Evolutionary conservation across 176 grass and related monocot species (phyloP), one percentile per base, ranked within the genome.

Genomic region (Eleusine coracana): DNA sequence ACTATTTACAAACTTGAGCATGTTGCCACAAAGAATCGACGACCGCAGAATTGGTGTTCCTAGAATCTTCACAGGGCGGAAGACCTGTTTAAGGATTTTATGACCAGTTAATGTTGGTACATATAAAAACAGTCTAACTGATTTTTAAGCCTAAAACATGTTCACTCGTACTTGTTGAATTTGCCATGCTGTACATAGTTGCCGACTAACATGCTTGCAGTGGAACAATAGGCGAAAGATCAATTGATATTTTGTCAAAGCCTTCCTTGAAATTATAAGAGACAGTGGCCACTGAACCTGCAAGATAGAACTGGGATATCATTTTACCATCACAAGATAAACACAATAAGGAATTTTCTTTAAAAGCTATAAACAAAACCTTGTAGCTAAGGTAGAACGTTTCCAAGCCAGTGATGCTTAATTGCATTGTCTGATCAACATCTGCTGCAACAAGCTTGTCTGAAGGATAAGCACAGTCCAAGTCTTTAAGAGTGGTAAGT

Each of bases 1-100:
- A 66, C 93, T 99, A 86, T 99, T 94, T 74, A 99, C 86, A 88
- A 99, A 99, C 82, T 94, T 99, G 76, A 99, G 85, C 96, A 99
- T 99, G 81, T 86, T 94, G 34, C 96, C 80, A 76, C 93, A 99
- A 79, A 99, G 93, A 94, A 96, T 92, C 11, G 44, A 99, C 36
- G 96, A 96, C 15, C 96, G 82, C 7, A 93, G 62, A 77, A 96
- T 93, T 69, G 93, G 87, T 62, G 93, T 99, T 68, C 89, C 85
- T 15, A 96, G 83, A 85, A 96, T 99, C 79, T 88, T 94, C 69
- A 86, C 80, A 65, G 85, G 83, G 68, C 91, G 89, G 75, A 99
- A 99, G 28, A 86, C 87, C 91, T 99, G 85, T 74, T 80, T 66
- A 72, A 60, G 74, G 78, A 86, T 64, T 54, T 90, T 28, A 86